Base-by-base conservation (phyloP, 2,329 filamentous ascomycete species). In the Colletotrichum tofieldiae region DNA sequence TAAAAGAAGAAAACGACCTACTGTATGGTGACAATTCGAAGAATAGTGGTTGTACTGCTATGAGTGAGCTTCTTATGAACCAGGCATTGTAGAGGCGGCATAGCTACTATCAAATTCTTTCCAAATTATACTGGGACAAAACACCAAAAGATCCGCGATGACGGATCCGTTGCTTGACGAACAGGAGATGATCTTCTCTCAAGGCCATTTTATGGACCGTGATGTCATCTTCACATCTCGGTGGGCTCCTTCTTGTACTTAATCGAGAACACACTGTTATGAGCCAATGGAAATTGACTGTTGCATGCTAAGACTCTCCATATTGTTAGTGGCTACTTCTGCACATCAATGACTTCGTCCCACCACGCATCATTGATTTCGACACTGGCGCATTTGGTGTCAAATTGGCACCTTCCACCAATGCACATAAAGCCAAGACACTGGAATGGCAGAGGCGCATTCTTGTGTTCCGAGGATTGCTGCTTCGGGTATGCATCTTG, bases 291-390 rank as follows among this genome's bases (percentile, higher is more conserved):
- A 1, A 20, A 2, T 3, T 7, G 7, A n/a, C 3, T 3, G 4
- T 18, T 1, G 1, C 11, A 2, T 0, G 1, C 0, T 1, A 23
- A 6, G 1, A 1, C 2, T 12, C 7, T 11, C 43, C 6, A 41
- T 51, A 69, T 65, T 69, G 66, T 69, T 69, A 65, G 5, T 18
- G 45, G 23, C 2, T 35, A 56, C 66, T 35, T 67, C 5, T 35
- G 1, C 1, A 6, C 5, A 20, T 23, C 32, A 39, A 35, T 2
- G 20, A 32, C 20, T 18, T 3, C 2, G 9, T 14, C 32, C 20
- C 20, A 65, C 43, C n/a, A 69, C 60, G 66, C 66, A 69, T 69
- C 66, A 69, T 69, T 20, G 66, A 69, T 39, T 65, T 35, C 11
- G 35, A 16, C 18, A 39, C 11, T 41, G 43, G 35, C 23, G 20